Conservation (phyloP, 768 basidiomycete species). For the Tricholoma sp. region DNA sequence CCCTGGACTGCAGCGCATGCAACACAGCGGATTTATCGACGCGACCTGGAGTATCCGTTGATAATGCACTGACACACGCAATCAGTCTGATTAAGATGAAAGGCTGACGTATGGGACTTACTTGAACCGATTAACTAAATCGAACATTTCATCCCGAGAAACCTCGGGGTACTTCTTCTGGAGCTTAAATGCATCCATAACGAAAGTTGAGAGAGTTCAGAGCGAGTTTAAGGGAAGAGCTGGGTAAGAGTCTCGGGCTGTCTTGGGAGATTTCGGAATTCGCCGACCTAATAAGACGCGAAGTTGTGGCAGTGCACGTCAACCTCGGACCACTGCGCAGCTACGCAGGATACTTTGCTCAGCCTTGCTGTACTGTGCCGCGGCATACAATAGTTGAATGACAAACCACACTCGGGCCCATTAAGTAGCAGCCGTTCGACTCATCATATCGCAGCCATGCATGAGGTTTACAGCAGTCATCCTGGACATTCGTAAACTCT, state of each 20-base stretch:
- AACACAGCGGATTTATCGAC: conserved; percentile 80
- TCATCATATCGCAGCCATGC: too few relatives aligned
- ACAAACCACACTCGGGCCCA: too few relatives aligned
- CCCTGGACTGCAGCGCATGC: conserved; percentile 69
- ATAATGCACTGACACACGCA: conserved; percentile 48
- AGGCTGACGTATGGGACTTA: conserved; percentile 35
- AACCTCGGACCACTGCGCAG: not conserved
- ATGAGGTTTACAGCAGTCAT: too few relatives aligned
- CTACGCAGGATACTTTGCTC: too few relatives aligned
- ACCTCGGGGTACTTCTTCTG: conserved; percentile 93
- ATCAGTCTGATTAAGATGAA: conserved; percentile 8
- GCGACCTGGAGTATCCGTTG: conserved; percentile 77
- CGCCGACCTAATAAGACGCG: not conserved
- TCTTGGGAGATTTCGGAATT: not conserved
- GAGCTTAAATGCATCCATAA: conserved; percentile 80
- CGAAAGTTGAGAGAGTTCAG: conserved; percentile 1
- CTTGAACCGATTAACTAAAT: conserved; percentile 96
- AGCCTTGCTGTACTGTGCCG: not conserved
- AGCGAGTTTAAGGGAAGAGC: not conserved
- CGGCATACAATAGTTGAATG: not conserved
- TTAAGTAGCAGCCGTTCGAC: too few relatives aligned
- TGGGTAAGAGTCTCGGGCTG: not conserved
- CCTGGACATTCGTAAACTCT: too few relatives aligned
- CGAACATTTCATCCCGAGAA: conserved; percentile 89
- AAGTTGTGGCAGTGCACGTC: not conserved